These are phyloP conservation scores for Ceratobasidium sp. DNA, from an alignment of 1,284 basidiomycete species.

Conservation along the genomic window DNA sequence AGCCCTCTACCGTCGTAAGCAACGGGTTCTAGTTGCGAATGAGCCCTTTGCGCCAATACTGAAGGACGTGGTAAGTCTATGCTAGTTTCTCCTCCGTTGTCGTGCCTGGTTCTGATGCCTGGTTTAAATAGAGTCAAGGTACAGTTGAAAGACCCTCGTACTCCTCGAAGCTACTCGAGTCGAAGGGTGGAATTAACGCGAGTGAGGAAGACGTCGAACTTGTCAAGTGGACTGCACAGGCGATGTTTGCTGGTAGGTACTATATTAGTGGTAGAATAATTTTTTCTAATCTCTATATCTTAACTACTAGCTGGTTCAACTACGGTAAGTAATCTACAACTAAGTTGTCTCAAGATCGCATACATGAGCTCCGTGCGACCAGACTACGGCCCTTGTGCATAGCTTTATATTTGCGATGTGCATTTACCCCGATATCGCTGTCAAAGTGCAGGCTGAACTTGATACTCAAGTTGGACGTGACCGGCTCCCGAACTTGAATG, in stretches of 20 bases:
- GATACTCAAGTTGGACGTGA: conserved; percentile 44
- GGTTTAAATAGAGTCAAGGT: background rate
- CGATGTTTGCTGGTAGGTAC: conserved; percentile 34
- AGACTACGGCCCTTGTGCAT: conserved; percentile 34
- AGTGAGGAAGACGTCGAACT: conserved; percentile 32
- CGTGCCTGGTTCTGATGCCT: background rate
- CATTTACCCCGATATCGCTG: conserved; percentile 40
- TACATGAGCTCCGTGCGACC: background rate
- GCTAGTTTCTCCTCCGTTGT: no score
- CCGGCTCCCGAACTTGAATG: conserved; percentile 34
- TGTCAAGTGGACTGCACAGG: conserved; percentile 20
- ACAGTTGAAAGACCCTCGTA: conserved; percentile 17
- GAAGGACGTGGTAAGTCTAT: conserved; percentile 9
- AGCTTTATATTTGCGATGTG: conserved; percentile 44
- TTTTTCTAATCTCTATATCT: background rate
- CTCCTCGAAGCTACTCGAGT: conserved; percentile 25
- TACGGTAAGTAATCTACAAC: background rate
- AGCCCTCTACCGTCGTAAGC: background rate
- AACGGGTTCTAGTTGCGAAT: background rate
- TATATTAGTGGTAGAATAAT: background rate
- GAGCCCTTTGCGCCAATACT: conserved; percentile 14
- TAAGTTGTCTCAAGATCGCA: background rate
- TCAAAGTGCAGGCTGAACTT: conserved; percentile 31
- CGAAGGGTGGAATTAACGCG: conserved; percentile 23
- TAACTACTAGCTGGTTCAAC: conserved; percentile 13